Conservation (phyloP, 2,329 filamentous ascomycete species). For the Alternaria panax region DNA sequence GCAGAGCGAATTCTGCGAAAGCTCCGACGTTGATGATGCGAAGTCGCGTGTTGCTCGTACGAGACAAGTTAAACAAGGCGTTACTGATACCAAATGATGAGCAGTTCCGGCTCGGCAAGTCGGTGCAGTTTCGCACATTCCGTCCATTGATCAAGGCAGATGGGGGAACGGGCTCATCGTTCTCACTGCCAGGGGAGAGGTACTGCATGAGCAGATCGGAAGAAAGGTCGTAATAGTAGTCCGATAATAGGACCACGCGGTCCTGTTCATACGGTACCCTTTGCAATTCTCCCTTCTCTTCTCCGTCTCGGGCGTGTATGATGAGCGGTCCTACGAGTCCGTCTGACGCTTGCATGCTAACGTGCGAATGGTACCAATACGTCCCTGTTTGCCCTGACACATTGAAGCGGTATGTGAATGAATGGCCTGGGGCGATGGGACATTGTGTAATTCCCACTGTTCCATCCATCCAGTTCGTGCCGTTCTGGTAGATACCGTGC, state of each 20-base stretch:
- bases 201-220: constrained; percentile 61
- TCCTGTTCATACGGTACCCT: constrained; percentile 59
- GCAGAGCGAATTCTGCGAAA: constrained; percentile 54
- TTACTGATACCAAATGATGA: constrained; percentile 39
- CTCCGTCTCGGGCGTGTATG: constrained; percentile 41
- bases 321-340: constrained; percentile 51
- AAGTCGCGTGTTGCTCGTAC: constrained; percentile 70
- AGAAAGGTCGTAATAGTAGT: constrained; percentile 70
- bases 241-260: constrained; percentile 68
- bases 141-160: constrained; percentile 55
- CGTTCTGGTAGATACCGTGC: constrained; percentile 65
- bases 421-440: constrained; percentile 63
- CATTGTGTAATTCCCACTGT: constrained; percentile 59
- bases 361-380: constrained; percentile 49
- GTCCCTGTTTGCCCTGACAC: constrained; percentile 49
- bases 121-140: constrained; percentile 48
- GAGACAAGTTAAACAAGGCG: constrained; percentile 47
- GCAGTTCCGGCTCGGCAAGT: constrained; percentile 48
- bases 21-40: constrained; percentile 67
- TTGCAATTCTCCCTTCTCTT: constrained; percentile 53
- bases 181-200: constrained; percentile 57
- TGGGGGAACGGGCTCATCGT: constrained; percentile 64
- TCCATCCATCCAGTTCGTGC: constrained; percentile 60
- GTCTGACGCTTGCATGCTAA: constrained; percentile 53
- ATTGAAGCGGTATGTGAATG: constrained; percentile 41